These are phyloP conservation scores for Salmacisia buchloeana DNA, from an alignment of 1,284 basidiomycete species.

Conservation along the genomic window DNA sequence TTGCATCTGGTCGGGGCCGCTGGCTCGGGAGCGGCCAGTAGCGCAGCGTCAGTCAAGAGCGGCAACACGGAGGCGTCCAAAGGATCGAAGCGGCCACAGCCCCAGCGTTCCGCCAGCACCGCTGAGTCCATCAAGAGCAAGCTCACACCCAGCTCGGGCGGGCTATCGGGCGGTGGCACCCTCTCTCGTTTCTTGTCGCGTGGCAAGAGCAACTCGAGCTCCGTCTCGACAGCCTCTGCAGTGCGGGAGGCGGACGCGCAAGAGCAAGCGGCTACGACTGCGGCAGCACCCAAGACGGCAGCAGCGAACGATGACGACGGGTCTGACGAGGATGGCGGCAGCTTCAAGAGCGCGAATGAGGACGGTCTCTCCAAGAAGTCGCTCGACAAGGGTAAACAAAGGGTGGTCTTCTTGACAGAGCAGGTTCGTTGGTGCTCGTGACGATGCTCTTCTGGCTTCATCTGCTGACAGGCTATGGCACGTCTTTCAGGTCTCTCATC, in stretches of 20 bases:
- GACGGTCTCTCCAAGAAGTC: conserved; percentile 13
- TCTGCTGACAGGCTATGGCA: conserved; percentile 52
- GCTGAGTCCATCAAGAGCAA: conserved; percentile 2
- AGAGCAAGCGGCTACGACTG: not conserved
- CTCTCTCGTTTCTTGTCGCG: conserved; percentile 13
- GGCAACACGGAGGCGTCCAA: conserved; percentile 12
- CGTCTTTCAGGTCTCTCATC: conserved; percentile 74
- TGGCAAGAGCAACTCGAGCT: conserved; percentile 17
- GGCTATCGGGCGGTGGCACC: not conserved
- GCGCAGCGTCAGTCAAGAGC: conserved; percentile 21
- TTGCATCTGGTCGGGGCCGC: not conserved
- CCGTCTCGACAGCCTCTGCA: not conserved
- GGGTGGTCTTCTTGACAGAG: conserved; percentile 44
- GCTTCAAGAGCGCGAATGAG: conserved; percentile 9
- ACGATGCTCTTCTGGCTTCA: not conserved
- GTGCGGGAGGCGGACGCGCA: conserved; percentile 14
- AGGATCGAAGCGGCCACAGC: not conserved
- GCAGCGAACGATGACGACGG: conserved; percentile 7
- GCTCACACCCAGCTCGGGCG: not conserved
- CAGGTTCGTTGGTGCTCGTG: conserved; percentile 15
- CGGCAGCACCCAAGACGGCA: not conserved
- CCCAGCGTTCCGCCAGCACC: conserved; percentile 10
- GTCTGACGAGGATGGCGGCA: not conserved
- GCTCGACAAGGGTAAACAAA: conserved; percentile 10
- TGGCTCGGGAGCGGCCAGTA: conserved; percentile 11